Evolutionary conservation across 139 green algal genomes (phyloP).

Genomic region (Coccomyxa sp.): DNA sequence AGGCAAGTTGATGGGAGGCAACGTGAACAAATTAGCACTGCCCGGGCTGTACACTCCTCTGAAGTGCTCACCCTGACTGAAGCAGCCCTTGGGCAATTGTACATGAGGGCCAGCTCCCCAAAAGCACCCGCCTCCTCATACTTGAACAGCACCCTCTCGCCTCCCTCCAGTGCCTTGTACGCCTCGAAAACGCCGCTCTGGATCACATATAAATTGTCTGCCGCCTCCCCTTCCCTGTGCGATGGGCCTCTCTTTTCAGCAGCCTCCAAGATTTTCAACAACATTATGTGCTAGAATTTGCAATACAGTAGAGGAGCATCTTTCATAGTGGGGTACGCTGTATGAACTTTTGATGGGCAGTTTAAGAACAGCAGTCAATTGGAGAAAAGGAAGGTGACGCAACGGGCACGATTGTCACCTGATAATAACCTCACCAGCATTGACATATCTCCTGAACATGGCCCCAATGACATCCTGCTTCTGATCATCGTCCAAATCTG

Average conservation of each 20-base stretch:
- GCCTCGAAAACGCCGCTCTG: conserved; percentile 42
- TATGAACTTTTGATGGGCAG: neutral
- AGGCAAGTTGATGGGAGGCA: too few species aligned
- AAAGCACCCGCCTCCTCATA: conserved; percentile 49
- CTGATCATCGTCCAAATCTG: conserved; percentile 60
- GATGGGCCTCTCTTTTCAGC: neutral
- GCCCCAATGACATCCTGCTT: conserved; percentile 31
- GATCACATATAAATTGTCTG: conserved; percentile 65
- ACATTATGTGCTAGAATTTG: neutral
- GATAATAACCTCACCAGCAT: conserved; percentile 44
- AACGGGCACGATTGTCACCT: conserved; percentile 7
- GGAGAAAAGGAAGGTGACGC: too few species aligned
- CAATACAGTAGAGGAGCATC: neutral
- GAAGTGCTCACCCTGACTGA: conserved; percentile 26
- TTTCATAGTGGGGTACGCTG: neutral
- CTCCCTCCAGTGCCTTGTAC: conserved; percentile 8
- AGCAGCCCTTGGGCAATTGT: conserved; percentile 57
- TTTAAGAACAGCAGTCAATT: neutral
- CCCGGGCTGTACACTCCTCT: too few species aligned
- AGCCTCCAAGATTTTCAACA: neutral
- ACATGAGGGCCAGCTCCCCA: conserved; percentile 64
- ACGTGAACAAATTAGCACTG: too few species aligned
- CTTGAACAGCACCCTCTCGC: conserved; percentile 16
- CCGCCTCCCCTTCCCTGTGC: conserved; percentile 49
- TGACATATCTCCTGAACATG: conserved; percentile 39